Evolutionary conservation across 163 green algal species (phyloP), one percentile per base, ranked within the genome.

Genomic region (Chlorella variabilis): DNA sequence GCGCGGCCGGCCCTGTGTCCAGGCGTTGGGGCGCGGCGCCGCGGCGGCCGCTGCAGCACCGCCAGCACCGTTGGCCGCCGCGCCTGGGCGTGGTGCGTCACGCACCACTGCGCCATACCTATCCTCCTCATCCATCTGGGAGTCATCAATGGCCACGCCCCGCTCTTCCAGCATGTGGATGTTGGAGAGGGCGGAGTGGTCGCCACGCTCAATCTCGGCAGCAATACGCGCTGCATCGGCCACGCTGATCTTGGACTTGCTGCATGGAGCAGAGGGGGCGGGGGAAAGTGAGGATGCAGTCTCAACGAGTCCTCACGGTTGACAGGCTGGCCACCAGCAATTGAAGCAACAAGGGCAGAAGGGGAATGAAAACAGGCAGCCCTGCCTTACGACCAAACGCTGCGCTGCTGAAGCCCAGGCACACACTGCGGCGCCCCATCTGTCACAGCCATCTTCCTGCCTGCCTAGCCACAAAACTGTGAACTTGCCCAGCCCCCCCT

Each of bases 111-210:
- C 86, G 25, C 89, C 91, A 71, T 95, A 95, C 45, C 88, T 89
- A 77, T 93, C 92, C 86, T 97, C 93, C 87, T 97, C 93, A 75
- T 96, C 91, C 74, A 93, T 69, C 76, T 92, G 71, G 9, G 39
- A 62, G 66, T 88, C 76, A 13, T 87, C 87, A 31, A 93, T 78
- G 54, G 80, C 85, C n/a, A 83, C 65, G 18, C 92, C 90, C 0
- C 93, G 87, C 88, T 97, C 95, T 86, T 98, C 94, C 49, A 89
- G 80, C 77, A 97, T 36, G 84, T 98, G 95, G 15, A 87, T 75
- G 83, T 96, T 97, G 41, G 74, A 79, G 9, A 49, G 51, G 11
- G 33, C n/a, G 38, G 56, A 38, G 31, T 78, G 84, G 71, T 78
- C 71, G 42, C 85, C 81, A 1, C 59, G 36, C 84, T 97, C 91